Evolutionary conservation across 345 rosid species (phyloP).

Genomic region (Citrus australasica): DNA sequence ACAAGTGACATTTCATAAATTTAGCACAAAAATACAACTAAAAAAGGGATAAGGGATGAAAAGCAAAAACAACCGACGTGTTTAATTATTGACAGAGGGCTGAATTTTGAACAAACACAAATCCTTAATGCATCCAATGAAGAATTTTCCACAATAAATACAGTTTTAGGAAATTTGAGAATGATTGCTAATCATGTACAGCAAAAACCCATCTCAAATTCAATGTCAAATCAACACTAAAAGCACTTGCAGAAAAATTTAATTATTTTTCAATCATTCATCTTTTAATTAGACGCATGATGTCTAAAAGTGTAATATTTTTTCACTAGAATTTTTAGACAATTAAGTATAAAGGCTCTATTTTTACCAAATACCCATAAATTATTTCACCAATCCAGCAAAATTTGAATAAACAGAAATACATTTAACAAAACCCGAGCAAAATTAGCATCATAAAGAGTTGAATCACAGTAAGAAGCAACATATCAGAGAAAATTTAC

Average conservation of each 20-base stretch:
- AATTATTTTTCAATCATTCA: neutral
- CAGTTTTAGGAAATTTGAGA: neutral
- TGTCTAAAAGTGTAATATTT: neutral
- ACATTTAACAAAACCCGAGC: neutral
- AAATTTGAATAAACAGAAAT: neutral
- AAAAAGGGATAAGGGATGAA: neutral
- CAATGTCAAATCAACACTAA: neutral
- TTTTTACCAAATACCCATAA: slow-evolving; percentile 3
- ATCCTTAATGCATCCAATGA: neutral
- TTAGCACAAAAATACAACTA: neutral
- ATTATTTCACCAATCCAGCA: neutral
- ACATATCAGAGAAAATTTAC: neutral
- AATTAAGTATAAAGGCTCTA: neutral
- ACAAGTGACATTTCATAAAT: neutral
- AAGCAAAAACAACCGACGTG: neutral
- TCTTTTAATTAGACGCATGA: neutral
- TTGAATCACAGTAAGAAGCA: neutral
- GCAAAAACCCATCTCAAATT: neutral
- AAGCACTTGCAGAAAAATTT: neutral
- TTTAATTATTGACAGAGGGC: neutral
- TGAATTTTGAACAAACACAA: neutral
- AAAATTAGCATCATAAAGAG: neutral
- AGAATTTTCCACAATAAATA: neutral
- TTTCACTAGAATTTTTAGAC: too few species aligned
- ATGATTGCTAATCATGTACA: neutral